Evolutionary conservation across 805 yeast genomes (phyloP).

Genomic region (Myxozyma neotropica): DNA sequence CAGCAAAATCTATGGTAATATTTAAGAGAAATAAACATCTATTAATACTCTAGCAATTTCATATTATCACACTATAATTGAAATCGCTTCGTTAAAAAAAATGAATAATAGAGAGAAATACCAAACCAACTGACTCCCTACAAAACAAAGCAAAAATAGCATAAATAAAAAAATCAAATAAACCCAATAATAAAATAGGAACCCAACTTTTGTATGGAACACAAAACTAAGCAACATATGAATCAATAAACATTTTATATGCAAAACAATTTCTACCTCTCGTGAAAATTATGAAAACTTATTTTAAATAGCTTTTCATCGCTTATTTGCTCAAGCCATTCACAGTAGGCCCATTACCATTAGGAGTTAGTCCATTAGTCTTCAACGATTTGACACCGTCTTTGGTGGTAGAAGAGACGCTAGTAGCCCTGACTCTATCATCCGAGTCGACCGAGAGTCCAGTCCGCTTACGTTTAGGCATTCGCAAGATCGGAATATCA

Average conservation of each 20-base stretch:
- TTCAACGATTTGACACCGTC: background rate
- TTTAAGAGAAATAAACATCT: too few species aligned
- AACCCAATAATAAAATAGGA: background rate
- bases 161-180: background rate
- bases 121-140: conserved; percentile 1
- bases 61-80: too few species aligned
- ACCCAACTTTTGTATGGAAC: too few species aligned
- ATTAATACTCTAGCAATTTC: too few species aligned
- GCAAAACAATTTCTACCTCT: too few species aligned
- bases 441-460: conserved; percentile 48
- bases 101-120: too few species aligned
- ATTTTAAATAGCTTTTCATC: too few species aligned
- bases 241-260: too few species aligned
- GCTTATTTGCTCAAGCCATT: background rate
- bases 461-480: conserved; percentile 48
- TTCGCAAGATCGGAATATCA: conserved; percentile 46
- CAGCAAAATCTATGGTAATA: too few species aligned
- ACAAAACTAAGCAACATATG: too few species aligned
- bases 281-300: too few species aligned
- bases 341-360: background rate
- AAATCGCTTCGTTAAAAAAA: background rate
- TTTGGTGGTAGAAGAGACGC: background rate
- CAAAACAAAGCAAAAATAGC: background rate
- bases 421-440: background rate
- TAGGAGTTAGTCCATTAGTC: background rate